Conservation (phyloP, 2,329 filamentous ascomycete species). For the Pestalotiopsis sp. region DNA sequence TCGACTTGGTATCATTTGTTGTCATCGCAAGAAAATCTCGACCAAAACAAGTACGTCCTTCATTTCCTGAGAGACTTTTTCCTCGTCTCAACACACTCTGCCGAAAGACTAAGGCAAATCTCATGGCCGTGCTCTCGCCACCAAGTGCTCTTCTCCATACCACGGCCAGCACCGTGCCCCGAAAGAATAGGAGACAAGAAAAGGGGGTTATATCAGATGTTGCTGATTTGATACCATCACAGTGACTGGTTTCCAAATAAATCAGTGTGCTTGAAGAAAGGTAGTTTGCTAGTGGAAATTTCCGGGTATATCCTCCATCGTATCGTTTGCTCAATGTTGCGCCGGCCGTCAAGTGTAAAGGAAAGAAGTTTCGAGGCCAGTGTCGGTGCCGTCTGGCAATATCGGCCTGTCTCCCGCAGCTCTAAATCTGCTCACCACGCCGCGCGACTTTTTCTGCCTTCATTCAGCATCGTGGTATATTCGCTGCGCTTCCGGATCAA, state of each 20-base stretch:
- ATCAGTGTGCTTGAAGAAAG: neutral
- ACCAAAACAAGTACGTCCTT: neutral
- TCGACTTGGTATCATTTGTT: constrained; percentile 11
- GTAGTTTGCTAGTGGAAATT: neutral
- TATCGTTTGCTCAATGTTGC: neutral
- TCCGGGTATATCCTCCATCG: neutral
- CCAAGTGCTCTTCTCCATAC: neutral
- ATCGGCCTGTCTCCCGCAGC: too few relatives aligned
- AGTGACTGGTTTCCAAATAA: neutral
- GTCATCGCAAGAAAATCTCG: neutral
- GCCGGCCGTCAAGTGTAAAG: neutral
- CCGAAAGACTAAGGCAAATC: too few relatives aligned
- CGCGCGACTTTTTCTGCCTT: constrained; percentile 23
- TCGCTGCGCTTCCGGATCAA: constrained; percentile 45
- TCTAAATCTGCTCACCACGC: constrained; percentile 8
- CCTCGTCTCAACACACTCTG: neutral
- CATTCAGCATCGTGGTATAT: constrained; percentile 38
- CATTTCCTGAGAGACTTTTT: neutral
- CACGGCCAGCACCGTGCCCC: too few relatives aligned
- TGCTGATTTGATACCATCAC: too few relatives aligned
- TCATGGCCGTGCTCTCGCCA: neutral
- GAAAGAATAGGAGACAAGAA: neutral
- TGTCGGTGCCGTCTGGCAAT: neutral
- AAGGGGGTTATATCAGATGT: neutral
- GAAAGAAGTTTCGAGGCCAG: neutral